Evolutionary conservation across 768 basidiomycete species (phyloP), one percentile per base, ranked within the genome.

Genomic region (Pleurotus eryngii): DNA sequence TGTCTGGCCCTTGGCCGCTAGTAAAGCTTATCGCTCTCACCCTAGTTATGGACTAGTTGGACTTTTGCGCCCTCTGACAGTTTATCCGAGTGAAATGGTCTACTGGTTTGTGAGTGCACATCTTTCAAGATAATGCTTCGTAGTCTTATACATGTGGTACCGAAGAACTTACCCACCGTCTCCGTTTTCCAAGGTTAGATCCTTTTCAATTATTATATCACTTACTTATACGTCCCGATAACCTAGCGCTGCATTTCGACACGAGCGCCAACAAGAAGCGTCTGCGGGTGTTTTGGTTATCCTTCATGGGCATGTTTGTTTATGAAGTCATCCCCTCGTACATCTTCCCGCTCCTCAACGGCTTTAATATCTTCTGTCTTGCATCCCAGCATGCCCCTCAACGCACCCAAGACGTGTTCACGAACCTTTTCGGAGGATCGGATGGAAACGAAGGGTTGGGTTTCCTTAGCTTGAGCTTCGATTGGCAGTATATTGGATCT

Each of bases 391-490:
- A 72, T 37, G 74, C 75, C 0, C 71, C 77, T 2, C 67, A 75
- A 43, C 73, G 62, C 5, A 74, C 80, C 4, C 70, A 74, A 26
- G 69, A 82, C 58, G 64, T 81, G 14, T 77, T 86, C 63, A 86
- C 84, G 3, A 81, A 84, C 53, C 62, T 89, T 0, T 88, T 89
- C 58, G 88, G 88, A 26, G 88, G 88, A 4, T 71, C 80, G 2
- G 75, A 81, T 37, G 85, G 79, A 26, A 89, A 89, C 61, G 86
- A 89, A 66, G 87, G 86, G 0, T 72, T 89, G 40, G 86, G 87
- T 0, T 63, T 88, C 17, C 56, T 83, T 40, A 81, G 79, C 35
- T 57, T 89, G 42, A 81, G 82, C n/a, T 78, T 88, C 46, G 87
- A 88, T 62, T 89, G 84, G 84, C 82, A 85, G 59, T 84, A 84